Percentiles rank a stretch among this genome's conserved stretches.
These are phyloP conservation scores for Phytophthora uliginosa DNA, from an alignment of 352 stramenopile genomes.

Conservation along the genomic window DNA sequence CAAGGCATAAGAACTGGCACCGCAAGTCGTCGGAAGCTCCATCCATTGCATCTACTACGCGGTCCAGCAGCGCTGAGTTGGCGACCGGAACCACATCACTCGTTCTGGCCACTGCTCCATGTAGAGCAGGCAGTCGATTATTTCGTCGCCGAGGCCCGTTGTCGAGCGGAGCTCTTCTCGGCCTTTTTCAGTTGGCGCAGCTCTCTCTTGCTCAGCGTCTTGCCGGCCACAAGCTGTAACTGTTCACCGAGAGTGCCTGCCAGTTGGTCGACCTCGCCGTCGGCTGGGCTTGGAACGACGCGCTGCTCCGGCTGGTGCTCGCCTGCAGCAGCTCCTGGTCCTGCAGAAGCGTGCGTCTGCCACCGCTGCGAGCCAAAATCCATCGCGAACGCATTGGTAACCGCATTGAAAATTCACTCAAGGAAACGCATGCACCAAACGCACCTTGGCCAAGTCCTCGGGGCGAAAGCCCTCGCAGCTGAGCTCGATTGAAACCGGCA, in stretches of 20 bases:
- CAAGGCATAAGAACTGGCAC: neutral
- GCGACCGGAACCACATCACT: slow-evolving; percentile 22
- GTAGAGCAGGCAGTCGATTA: slow-evolving; percentile 17
- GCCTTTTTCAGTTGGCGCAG: slow-evolving; percentile 48
- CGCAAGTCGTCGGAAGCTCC: slow-evolving; percentile 9
- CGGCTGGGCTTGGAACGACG: slow-evolving; percentile 20
- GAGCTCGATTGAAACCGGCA: slow-evolving; percentile 62
- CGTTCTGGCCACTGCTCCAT: slow-evolving; percentile 11
- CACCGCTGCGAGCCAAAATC: slow-evolving; percentile 31
- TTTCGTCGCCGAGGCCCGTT: slow-evolving; percentile 16
- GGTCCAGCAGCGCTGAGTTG: slow-evolving; percentile 4
- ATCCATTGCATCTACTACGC: slow-evolving; percentile 12
- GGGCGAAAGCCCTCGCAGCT: slow-evolving; percentile 69
- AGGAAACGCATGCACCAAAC: slow-evolving; percentile 28
- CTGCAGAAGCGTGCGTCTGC: slow-evolving; percentile 27
- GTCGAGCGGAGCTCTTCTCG: slow-evolving; percentile 27
- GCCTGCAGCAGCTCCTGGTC: slow-evolving; percentile 9
- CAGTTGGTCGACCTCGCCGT: slow-evolving; percentile 22
- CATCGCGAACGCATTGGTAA: slow-evolving; percentile 18
- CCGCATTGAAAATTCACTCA: slow-evolving; percentile 16
- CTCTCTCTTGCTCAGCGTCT: slow-evolving; percentile 59
- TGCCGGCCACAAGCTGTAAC: slow-evolving; percentile 26
- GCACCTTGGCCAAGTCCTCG: slow-evolving; percentile 67
- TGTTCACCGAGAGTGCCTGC: slow-evolving; percentile 29
- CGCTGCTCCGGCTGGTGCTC: slow-evolving; percentile 5